Percentiles rank a stretch among this genome's conserved stretches.
Evolutionary conservation across 129 eudicot species (phyloP).

Genomic region (Rutidosis leptorrhynchoides): DNA sequence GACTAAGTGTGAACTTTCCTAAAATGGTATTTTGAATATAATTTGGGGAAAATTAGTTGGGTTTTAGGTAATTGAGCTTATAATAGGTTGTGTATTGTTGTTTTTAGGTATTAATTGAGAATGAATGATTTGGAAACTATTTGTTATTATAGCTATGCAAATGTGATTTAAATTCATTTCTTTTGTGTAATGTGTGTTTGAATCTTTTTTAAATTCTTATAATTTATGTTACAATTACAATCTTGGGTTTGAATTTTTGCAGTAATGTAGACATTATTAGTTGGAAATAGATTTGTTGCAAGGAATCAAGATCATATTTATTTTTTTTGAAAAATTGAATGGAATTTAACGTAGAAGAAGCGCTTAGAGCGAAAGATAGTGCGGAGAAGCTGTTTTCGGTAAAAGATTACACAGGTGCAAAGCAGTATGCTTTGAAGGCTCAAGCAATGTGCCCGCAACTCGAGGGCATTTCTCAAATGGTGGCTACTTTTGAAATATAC

Average conservation of each 20-base stretch:
- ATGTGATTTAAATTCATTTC: background rate
- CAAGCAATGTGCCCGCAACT: conserved; percentile 73
- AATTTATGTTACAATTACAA: background rate
- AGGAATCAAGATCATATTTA: background rate
- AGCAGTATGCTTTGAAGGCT: conserved; percentile 71
- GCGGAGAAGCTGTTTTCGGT: conserved; percentile 86
- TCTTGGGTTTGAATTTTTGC: background rate
- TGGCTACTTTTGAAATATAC: conserved; percentile 82
- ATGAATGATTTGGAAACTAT: conserved; percentile 1
- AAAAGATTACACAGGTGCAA: conserved; percentile 68
- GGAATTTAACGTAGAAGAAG: conserved; percentile 81
- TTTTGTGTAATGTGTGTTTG: background rate
- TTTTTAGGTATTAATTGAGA: conserved; percentile 8
- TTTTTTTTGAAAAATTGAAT: conserved; percentile 22
- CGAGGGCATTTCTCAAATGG: conserved; percentile 93
- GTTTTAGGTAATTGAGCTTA: conserved; percentile 25
- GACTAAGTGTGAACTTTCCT: conserved; percentile 29
- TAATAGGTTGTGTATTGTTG: conserved; percentile 21
- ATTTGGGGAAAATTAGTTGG: conserved; percentile 29
- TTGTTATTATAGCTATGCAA: background rate
- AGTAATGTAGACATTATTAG: conserved; percentile 15
- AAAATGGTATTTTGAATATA: conserved; percentile 19
- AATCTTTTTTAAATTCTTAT: background rate
- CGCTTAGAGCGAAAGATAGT: conserved; percentile 63
- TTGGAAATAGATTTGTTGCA: conserved; percentile 5